A percentile compares a stretch with the other conserved stretches of the same genome.
These are phyloP conservation scores for Neoboletus brunneissimus DNA, from an alignment of 768 basidiomycete genomes.

Conservation along the genomic window DNA sequence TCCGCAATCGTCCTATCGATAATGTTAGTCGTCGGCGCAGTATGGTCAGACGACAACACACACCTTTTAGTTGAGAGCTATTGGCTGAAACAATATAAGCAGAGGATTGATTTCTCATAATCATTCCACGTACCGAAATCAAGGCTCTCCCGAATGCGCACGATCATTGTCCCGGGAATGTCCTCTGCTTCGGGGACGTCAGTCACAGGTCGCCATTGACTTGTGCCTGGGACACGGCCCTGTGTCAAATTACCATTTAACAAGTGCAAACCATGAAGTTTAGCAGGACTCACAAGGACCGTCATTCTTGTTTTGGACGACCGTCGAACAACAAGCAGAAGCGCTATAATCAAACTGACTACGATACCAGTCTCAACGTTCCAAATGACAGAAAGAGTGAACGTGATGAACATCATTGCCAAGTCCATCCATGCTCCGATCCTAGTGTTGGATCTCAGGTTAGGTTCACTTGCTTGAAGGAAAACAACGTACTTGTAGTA, in stretches of 20 bases:
- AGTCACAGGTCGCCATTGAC: conserved; percentile 86
- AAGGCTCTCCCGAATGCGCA: conserved; percentile 85
- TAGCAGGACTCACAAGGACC: conserved; percentile 57
- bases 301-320: conserved; percentile 89
- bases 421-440: conserved; percentile 95
- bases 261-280: background rate
- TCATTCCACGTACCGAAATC: conserved; percentile 67
- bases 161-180: conserved; percentile 77
- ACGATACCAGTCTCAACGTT: conserved; percentile 90
- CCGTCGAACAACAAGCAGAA: conserved; percentile 85
- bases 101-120: background rate
- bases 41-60: background rate
- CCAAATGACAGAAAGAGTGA: conserved; percentile 84
- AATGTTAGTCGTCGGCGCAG: background rate
- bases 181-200: conserved; percentile 86
- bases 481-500: conserved; percentile 66
- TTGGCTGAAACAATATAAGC: conserved; percentile 57
- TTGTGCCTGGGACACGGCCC: conserved; percentile 87
- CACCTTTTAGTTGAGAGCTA: conserved; percentile 88
- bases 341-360: conserved; percentile 82
- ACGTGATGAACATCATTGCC: conserved; percentile 82
- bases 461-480: background rate
- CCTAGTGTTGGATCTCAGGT: conserved; percentile 24
- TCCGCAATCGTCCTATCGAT: conserved; percentile 63
- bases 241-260: conserved; percentile 26